These are phyloP conservation scores for Picochlorum sp. DNA, from an alignment of 139 green algal genomes.

Conservation along the genomic window DNA sequence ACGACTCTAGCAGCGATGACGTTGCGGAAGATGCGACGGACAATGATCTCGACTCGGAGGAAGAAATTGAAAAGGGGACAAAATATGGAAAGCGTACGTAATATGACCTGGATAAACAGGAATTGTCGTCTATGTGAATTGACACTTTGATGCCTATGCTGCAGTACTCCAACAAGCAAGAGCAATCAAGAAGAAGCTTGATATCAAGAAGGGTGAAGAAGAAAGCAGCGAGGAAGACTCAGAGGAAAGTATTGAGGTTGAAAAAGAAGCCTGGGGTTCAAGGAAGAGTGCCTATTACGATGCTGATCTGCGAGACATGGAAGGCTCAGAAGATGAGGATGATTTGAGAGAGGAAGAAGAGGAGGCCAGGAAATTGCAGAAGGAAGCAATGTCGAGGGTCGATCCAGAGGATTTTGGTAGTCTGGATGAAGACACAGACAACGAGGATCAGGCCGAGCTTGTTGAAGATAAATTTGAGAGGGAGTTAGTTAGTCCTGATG, in stretches of 20 bases:
- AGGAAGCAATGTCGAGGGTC: conserved; percentile 29
- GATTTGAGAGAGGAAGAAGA: conserved; percentile 49
- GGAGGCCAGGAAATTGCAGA: conserved; percentile 63
- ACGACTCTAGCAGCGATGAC: conserved; percentile 16
- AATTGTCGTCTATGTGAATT: neutral
- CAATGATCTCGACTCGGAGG: conserved; percentile 18
- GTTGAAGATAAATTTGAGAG: conserved; percentile 14
- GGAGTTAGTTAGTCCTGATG: conserved; percentile 11
- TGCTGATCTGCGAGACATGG: conserved; percentile 28
- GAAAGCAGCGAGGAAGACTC: conserved; percentile 24
- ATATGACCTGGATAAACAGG: neutral
- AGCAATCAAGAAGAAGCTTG: conserved; percentile 46
- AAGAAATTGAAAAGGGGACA: conserved; percentile 7
- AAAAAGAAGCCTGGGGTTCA: conserved; percentile 40
- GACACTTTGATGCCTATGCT: neutral
- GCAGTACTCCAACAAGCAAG: conserved; percentile 61
- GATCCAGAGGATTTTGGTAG: conserved; percentile 52
- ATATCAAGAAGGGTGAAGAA: conserved; percentile 36
- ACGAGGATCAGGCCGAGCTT: conserved; percentile 9
- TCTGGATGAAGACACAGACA: conserved; percentile 16
- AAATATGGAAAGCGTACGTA: conserved; percentile 4
- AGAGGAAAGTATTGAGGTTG: conserved; percentile 11
- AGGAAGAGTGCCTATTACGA: conserved; percentile 69
- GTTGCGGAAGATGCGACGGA: conserved; percentile 9
- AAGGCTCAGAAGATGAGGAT: conserved; percentile 62